phyloP scores from a whole-genome alignment of 129 eudicot genomes.

The Centaurea solstitialis region DNA sequence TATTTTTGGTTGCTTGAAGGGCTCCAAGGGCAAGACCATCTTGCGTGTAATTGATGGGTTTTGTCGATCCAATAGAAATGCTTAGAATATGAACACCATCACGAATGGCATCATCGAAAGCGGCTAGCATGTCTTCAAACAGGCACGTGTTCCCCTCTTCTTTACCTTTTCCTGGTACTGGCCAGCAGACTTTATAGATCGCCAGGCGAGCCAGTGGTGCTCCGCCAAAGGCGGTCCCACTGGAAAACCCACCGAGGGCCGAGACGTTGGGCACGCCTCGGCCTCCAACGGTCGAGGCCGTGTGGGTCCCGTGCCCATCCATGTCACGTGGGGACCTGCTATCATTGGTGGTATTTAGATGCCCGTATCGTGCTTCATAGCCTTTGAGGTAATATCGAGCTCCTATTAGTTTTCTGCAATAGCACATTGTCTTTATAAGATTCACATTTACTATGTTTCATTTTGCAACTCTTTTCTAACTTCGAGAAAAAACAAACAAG shows the following conservation, averaged over 20 bases:
- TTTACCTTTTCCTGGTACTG: conserved; percentile 63
- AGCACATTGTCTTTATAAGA: conserved; percentile 16
- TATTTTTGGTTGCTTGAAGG: conserved; percentile 67
- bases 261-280: conserved; percentile 52
- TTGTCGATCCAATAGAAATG: conserved; percentile 63
- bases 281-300: conserved; percentile 86
- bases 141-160: conserved; percentile 78
- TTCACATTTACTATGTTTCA: neutral
- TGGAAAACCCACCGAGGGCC: conserved; percentile 74
- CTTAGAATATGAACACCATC: conserved; percentile 91
- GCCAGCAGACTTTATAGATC: conserved; percentile 92
- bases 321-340: conserved; percentile 82
- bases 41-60: conserved; percentile 28
- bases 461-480: too few relatives aligned
- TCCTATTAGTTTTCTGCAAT: conserved; percentile 81
- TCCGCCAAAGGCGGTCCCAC: conserved; percentile 92
- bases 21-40: conserved; percentile 88
- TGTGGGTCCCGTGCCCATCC: conserved; percentile 98
- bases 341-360: conserved; percentile 58
- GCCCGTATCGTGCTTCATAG: conserved; percentile 65
- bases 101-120: conserved; percentile 81
- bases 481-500: neutral
- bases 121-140: conserved; percentile 85
- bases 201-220: conserved; percentile 82
- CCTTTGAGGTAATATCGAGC: conserved; percentile 86